These are phyloP conservation scores for Musa balbisiana DNA, from an alignment of 202 grass and related monocot species.

Conservation along the genomic window DNA sequence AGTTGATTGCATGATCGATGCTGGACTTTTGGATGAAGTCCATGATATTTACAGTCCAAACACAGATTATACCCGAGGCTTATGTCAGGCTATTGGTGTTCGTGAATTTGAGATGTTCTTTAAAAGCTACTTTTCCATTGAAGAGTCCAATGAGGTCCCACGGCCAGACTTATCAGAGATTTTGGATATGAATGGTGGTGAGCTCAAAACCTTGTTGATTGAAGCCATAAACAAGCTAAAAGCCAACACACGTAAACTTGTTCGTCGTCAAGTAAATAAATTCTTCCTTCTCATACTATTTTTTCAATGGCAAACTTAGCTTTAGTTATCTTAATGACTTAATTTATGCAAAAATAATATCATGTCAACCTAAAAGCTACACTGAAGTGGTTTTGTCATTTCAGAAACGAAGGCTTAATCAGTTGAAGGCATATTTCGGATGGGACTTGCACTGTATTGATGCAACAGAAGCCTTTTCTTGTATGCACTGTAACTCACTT, in stretches of 20 bases:
- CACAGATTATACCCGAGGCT: conserved; percentile 64
- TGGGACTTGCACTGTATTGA: conserved; percentile 73
- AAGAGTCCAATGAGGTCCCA: conserved; percentile 23
- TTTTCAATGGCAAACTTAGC: background rate
- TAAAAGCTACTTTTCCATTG: conserved; percentile 36
- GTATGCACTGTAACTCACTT: conserved; percentile 29
- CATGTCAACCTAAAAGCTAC: conserved; percentile 5
- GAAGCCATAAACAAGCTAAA: conserved; percentile 69
- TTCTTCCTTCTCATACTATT: conserved; percentile 5
- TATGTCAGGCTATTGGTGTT: conserved; percentile 79
- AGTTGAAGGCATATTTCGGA: conserved; percentile 60
- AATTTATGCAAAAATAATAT: background rate
- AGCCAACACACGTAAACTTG: conserved; percentile 69
- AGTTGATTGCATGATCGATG: conserved; percentile 75
- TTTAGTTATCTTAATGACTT: background rate
- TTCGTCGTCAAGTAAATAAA: conserved; percentile 72
- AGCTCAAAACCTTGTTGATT: conserved; percentile 51
- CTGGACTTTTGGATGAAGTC: conserved; percentile 68
- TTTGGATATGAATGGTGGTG: conserved; percentile 27
- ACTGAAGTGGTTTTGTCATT: conserved; percentile 5
- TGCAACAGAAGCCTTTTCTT: conserved; percentile 69
- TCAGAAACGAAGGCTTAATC: conserved; percentile 57
- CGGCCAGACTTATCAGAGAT: conserved; percentile 19
- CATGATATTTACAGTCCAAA: conserved; percentile 52
- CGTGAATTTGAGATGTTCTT: conserved; percentile 83